Evolutionary conservation across 2,329 filamentous ascomycete genomes (phyloP), one percentile per base, ranked within the genome.

Genomic region (Penicillium fuscoglaucum): DNA sequence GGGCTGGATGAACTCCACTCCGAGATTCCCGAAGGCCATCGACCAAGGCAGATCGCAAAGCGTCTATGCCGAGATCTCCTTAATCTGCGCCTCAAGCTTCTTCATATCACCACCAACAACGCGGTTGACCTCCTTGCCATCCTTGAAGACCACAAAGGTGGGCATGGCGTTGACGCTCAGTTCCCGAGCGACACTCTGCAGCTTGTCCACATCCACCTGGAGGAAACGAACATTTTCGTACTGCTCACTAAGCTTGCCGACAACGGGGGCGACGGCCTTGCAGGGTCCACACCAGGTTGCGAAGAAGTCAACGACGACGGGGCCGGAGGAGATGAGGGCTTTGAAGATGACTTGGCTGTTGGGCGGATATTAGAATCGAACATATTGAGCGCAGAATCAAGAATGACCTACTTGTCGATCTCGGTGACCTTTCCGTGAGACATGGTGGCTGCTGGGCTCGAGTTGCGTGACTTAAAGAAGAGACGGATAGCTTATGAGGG

Each of bases 271-370:
- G 55, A 85, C 82, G 35, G 78, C 75, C 67, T 82, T 82, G 76
- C 83, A 85, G 29, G 83, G 83, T 2, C 82, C 82, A 68, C 83
- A 84, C 82, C 83, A 85, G 62, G 79, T 79, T 15, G 81, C 81
- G 68, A 80, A 81, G 76, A 81, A 82, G 70, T 83, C 81, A 67
- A 81, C 75, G 55, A 83, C 74, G 55, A 79, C 76, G 63, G 91
- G 79, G 28, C 72, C 75, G 63, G 82, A 73, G 57, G 81, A 77
- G 55, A 76, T 74, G 58, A 69, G 52, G 55, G 83, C 83, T 39
- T 78, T 75, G 64, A 86, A 80, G 74, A 86, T 91, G 55, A 86
- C 85, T 46, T 79, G 73, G 73, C 83, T 86, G 66, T 84, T 87
- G 58, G 56, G 60, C 17, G 43, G 35, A 29, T 12, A 15, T 55